Base-by-base conservation (phyloP, 129 eudicot genomes). In the Calendula officinalis region DNA sequence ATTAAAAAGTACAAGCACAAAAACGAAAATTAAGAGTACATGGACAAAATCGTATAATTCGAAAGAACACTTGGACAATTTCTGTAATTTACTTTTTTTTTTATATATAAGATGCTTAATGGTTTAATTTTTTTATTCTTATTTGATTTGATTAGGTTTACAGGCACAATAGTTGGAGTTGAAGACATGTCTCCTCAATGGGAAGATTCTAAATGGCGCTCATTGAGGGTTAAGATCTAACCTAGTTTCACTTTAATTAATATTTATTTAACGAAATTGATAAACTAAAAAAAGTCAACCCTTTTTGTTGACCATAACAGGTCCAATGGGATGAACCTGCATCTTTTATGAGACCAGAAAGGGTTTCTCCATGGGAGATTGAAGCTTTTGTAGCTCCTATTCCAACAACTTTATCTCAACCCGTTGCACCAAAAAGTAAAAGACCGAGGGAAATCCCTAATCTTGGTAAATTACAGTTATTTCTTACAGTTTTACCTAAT, bases 301-400 rank as follows among this genome's bases (percentile, higher is more conserved):
- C 44, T 11, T 56, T 53, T 42, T 78, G n/a, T 38, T 60, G 8
- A 17, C 12, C 52, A 38, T 60, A 38, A 35, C 78, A 90, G 97
- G 97, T 90, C 68, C 97, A 84, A 40, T 90, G 97, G 97, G 95
- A 90, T 64, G 97, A 90, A 69, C 85, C 91, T 8, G 84, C 97
- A 33, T 74, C 91, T 8, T 75, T 86, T 46, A 40, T 66, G 22
- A 83, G 97, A 66, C 95, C 97, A 13, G 97, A 86, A 22, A 82
- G 95, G 60, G 95, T 90, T 75, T 90, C 97, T 39, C 91, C 97
- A 15, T 82, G 92, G 92, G 92, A 85, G 61, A 85, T 85, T 4
- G 91, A 85, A 68, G 73, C 91, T 8, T 81, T 75, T 61, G 87
- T 66, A n/a, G 75, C 84, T 61, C 81, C 91, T 37, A 35, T 69